Evolutionary conservation across 1,284 basidiomycete species (phyloP).

Genomic region (Microbotryum lychnidis-dioicae): DNA sequence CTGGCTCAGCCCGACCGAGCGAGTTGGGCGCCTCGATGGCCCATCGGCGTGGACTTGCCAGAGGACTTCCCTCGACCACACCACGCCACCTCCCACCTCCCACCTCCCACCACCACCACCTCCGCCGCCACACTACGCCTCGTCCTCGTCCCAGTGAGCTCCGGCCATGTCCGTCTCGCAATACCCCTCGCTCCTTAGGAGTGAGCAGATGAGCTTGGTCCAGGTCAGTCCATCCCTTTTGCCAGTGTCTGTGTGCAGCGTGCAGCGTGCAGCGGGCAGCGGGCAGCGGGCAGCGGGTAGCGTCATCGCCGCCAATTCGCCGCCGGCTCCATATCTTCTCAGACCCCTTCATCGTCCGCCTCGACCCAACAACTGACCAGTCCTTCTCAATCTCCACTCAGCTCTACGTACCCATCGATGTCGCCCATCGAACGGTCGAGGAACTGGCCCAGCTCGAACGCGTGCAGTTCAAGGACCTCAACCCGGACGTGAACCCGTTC

Average conservation of each 20-base stretch:
- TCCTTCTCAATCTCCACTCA: constrained; percentile 52
- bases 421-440: constrained; percentile 90
- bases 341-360: not conserved
- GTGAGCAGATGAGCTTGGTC: constrained; percentile 30
- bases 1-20: too few relatives aligned
- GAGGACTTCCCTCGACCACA: too few relatives aligned
- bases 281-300: not conserved
- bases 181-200: constrained; percentile 14
- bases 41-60: too few relatives aligned
- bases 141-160: too few relatives aligned
- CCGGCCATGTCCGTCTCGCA: not conserved
- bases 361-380: not conserved
- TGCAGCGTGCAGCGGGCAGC: too few relatives aligned
- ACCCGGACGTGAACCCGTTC: constrained; percentile 91
- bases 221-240: constrained; percentile 10
- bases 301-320: not conserved
- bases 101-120: not conserved
- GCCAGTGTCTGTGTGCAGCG: too few relatives aligned
- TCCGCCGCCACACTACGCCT: not conserved
- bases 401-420: constrained; percentile 94
- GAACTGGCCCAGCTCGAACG: constrained; percentile 92
- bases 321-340: not conserved
- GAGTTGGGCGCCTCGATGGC: too few relatives aligned
- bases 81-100: not conserved
- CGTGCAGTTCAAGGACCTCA: constrained; percentile 97